Percentiles rank a stretch among this genome's conserved stretches.
These are phyloP conservation scores for Fraxinus paxiana DNA, from an alignment of 305 asterid species.

Conservation along the genomic window DNA sequence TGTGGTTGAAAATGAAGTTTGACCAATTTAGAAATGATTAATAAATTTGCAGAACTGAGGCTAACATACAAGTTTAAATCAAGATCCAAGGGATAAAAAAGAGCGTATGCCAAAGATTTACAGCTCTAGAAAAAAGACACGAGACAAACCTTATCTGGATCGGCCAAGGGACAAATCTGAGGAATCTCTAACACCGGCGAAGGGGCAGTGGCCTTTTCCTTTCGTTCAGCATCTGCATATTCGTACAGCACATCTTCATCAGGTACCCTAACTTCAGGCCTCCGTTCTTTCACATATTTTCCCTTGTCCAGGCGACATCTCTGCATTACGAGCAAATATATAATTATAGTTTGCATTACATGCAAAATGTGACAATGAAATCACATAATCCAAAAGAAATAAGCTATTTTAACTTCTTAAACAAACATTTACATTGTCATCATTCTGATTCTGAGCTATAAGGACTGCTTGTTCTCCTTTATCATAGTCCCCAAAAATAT, in stretches of 20 bases:
- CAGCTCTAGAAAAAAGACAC: not conserved
- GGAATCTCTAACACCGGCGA: not conserved
- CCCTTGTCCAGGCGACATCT: not conserved
- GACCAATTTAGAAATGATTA: not conserved
- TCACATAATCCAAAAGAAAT: not conserved
- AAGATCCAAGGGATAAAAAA: not conserved
- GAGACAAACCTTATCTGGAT: not conserved
- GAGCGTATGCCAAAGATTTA: not conserved
- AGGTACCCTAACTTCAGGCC: not conserved
- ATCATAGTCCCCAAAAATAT: not conserved
- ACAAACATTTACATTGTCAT: not conserved
- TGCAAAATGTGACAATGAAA: not conserved
- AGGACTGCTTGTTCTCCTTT: not conserved
- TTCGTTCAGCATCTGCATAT: not conserved
- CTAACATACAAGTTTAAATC: not conserved
- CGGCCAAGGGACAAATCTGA: not conserved
- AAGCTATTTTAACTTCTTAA: not conserved
- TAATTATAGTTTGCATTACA: not conserved
- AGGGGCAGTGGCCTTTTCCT: not conserved
- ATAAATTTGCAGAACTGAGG: not conserved
- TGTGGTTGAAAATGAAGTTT: not conserved
- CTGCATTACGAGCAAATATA: not conserved
- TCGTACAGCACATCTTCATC: not conserved
- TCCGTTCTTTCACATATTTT: not conserved
- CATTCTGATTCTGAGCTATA: not conserved